Conservation (phyloP, 2,329 filamentous ascomycete species). For the Didymella keratinophila region DNA sequence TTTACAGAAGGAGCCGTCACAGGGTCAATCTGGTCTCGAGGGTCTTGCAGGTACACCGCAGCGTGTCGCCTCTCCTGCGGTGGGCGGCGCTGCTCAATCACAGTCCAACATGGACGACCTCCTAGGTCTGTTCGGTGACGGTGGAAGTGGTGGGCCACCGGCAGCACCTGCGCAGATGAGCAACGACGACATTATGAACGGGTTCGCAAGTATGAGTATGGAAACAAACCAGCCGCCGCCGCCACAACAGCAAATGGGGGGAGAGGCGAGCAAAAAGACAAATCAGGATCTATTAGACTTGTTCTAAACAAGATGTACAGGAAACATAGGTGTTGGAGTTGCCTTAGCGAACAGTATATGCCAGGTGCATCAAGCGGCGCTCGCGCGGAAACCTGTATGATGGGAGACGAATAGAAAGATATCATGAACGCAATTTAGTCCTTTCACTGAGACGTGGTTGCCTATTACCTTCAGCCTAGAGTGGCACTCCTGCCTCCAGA, state of each 20-base stretch:
- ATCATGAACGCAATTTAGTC: neutral
- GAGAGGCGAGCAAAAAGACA: constrained; percentile 61
- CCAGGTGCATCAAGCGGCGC: constrained; percentile 3
- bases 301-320: constrained; percentile 52
- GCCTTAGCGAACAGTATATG: constrained; percentile 9
- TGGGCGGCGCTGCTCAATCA: constrained; percentile 49
- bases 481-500: constrained; percentile 7
- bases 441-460: constrained; percentile 5
- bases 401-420: constrained; percentile 3
- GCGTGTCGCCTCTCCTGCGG: constrained; percentile 69
- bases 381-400: neutral
- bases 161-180: constrained; percentile 47
- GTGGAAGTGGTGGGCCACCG: constrained; percentile 41
- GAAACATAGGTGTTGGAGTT: neutral
- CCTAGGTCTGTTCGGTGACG: constrained; percentile 69
- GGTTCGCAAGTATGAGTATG: constrained; percentile 83
- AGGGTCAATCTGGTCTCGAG: constrained; percentile 60
- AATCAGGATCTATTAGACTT: constrained; percentile 65
- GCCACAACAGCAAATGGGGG: constrained; percentile 65
- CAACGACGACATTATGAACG: constrained; percentile 73
- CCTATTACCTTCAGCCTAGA: constrained; percentile 6
- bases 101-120: constrained; percentile 81
- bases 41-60: constrained; percentile 71
- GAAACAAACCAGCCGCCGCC: constrained; percentile 71
- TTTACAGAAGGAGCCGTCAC: constrained; percentile 69